Conservation (phyloP, 169 alveolate genomes). For the Plasmodium vivax region DNA sequence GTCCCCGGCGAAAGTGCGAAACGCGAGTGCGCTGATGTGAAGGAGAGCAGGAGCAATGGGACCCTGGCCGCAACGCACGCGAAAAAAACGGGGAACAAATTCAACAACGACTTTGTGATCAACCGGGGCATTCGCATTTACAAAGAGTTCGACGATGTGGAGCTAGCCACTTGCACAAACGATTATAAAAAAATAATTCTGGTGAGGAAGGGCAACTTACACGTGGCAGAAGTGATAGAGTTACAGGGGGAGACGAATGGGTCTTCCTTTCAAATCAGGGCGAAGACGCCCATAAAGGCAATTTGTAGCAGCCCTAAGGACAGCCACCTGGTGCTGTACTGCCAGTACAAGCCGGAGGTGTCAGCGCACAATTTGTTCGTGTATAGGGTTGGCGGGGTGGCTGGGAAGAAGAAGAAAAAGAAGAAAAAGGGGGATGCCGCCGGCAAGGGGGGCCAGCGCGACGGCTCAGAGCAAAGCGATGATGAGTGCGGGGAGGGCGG, state of each 20-base stretch:
- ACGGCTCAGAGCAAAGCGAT: too few relatives aligned
- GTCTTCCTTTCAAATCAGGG: slow-evolving; percentile 8
- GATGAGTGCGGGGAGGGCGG: not conserved
- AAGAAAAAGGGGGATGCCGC: not conserved
- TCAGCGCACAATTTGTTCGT: slow-evolving; percentile 20
- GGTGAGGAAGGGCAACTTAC: slow-evolving; percentile 16
- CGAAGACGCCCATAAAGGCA: slow-evolving; percentile 61
- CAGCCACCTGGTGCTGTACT: slow-evolving; percentile 36
- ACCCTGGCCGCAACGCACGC: not conserved
- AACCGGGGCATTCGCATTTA: slow-evolving; percentile 45
- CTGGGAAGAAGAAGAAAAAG: slow-evolving; percentile 21
- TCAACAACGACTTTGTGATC: slow-evolving; percentile 41
- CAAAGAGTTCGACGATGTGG: slow-evolving; percentile 52
- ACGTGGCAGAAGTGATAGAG: slow-evolving; percentile 64
- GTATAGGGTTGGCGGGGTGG: not conserved
- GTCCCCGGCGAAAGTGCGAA: not conserved
- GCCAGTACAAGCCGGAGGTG: slow-evolving; percentile 61
- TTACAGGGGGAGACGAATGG: not conserved
- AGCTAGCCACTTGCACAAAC: slow-evolving; percentile 44
- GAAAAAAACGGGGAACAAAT: slow-evolving; percentile 33
- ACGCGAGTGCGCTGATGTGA: not conserved
- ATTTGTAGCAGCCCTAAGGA: slow-evolving; percentile 46
- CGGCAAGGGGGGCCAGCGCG: not conserved
- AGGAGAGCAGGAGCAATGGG: not conserved
- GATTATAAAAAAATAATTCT: slow-evolving; percentile 61